A percentile compares a stretch with the other conserved stretches of the same genome.
phyloP scores from a whole-genome alignment of 148 eudicot genomes.

The Chenopodium formosanum region DNA sequence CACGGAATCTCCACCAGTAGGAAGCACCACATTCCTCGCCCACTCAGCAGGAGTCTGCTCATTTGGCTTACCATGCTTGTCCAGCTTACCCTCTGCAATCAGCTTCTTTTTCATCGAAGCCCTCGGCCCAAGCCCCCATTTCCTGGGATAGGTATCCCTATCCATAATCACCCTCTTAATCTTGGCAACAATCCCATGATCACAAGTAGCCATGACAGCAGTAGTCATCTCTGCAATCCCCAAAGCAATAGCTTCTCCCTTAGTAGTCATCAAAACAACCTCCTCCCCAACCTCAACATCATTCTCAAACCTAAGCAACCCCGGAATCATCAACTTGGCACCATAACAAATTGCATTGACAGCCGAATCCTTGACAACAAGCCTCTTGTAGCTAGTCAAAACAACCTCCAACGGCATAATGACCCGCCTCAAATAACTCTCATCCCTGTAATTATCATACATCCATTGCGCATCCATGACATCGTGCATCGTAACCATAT shows the following conservation, averaged over 20 bases:
- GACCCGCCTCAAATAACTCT: slow-evolving; percentile 77
- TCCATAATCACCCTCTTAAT: slow-evolving; percentile 99
- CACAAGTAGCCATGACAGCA: slow-evolving; percentile 98
- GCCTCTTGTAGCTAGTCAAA: slow-evolving; percentile 83
- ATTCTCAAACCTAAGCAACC: slow-evolving; percentile 93
- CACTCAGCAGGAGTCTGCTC: slow-evolving; percentile 84
- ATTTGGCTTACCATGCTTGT: slow-evolving; percentile 79
- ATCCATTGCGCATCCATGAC: slow-evolving; percentile 96
- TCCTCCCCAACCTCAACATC: slow-evolving; percentile 88
- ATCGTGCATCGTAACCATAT: slow-evolving; percentile 96
- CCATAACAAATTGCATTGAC: slow-evolving; percentile 97
- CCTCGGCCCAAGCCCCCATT: slow-evolving; percentile 93
- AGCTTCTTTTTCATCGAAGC: slow-evolving; percentile 94
- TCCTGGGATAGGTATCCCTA: slow-evolving; percentile 93
- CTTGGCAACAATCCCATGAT: slow-evolving; percentile 93
- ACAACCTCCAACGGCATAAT: slow-evolving; percentile 87
- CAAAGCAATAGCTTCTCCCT: slow-evolving; percentile 92
- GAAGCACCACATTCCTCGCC: slow-evolving; percentile 77
- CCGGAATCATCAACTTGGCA: slow-evolving; percentile 93
- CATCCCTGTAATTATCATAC: slow-evolving; percentile 84
- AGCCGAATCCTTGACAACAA: slow-evolving; percentile 92
- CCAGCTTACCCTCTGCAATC: slow-evolving; percentile 78
- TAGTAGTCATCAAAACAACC: slow-evolving; percentile 86
- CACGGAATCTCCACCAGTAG: slow-evolving; percentile 72
- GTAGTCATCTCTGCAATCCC: slow-evolving; percentile 98